phyloP scores from a whole-genome alignment of 495 filamentous ascomycete genomes.

The Trichoderma orchidacearum region DNA sequence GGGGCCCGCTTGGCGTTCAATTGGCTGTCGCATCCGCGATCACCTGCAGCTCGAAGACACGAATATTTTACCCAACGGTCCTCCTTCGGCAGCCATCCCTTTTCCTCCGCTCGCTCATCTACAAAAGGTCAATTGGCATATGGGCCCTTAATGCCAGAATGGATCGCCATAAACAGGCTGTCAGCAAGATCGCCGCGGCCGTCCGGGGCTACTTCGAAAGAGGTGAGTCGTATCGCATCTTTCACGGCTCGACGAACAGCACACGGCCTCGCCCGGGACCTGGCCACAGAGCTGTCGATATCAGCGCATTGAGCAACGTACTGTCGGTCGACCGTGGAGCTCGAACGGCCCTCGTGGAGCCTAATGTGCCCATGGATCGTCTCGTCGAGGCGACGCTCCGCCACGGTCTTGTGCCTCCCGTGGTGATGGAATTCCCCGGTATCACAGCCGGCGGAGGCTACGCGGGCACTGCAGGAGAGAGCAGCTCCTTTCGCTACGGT shows the following conservation, averaged over 20 bases:
- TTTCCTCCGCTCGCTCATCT: neutral
- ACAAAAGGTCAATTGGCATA: neutral
- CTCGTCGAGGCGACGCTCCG: slow-evolving; percentile 38
- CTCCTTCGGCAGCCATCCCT: neutral
- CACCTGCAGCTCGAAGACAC: neutral
- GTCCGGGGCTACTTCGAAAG: slow-evolving; percentile 43
- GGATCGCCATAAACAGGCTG: slow-evolving; percentile 31
- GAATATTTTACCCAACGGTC: neutral
- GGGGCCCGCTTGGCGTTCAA: neutral
- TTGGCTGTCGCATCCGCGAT: neutral
- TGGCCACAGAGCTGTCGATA: slow-evolving; percentile 24
- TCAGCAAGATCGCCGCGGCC: slow-evolving; percentile 28
- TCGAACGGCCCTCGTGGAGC: slow-evolving; percentile 41
- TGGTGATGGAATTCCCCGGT: slow-evolving; percentile 50
- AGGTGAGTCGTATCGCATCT: slow-evolving; percentile 55
- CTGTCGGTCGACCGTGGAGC: slow-evolving; percentile 22
- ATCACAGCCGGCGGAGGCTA: slow-evolving; percentile 53
- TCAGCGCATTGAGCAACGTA: slow-evolving; percentile 20
- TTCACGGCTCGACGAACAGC: slow-evolving; percentile 65
- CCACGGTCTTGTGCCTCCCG: slow-evolving; percentile 39
- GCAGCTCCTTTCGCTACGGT: slow-evolving; percentile 41
- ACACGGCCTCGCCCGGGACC: slow-evolving; percentile 33
- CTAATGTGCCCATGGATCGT: slow-evolving; percentile 52
- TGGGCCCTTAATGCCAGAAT: slow-evolving; percentile 13
- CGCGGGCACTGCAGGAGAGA: slow-evolving; percentile 48